A percentile compares a stretch with the other conserved stretches of the same genome.
phyloP scores from a whole-genome alignment of 2,329 filamentous ascomycete species.

The Aspergillus arachidicola region DNA sequence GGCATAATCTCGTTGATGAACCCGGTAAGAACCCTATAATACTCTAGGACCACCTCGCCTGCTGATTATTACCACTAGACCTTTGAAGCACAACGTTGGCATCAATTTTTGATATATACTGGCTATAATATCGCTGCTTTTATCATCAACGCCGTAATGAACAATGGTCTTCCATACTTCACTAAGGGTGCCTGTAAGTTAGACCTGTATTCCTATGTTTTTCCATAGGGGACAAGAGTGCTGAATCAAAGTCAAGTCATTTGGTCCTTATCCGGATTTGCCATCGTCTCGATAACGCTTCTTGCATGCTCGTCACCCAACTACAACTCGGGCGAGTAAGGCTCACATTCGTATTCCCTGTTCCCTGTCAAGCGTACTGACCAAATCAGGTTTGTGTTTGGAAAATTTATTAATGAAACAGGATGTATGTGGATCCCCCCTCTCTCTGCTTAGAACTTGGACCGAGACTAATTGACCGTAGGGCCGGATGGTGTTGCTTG shows the following conservation, averaged over 20 bases:
- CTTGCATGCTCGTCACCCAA: slow-evolving; percentile 67
- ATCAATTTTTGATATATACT: slow-evolving; percentile 74
- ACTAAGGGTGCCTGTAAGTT: slow-evolving; percentile 63
- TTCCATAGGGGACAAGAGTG: neutral
- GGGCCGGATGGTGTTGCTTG: slow-evolving; percentile 64
- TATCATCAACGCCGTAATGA: slow-evolving; percentile 66
- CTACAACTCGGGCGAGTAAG: slow-evolving; percentile 65
- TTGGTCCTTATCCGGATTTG: slow-evolving; percentile 71
- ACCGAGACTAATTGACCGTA: slow-evolving; percentile 21
- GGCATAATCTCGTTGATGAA: slow-evolving; percentile 66
- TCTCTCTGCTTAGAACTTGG: neutral
- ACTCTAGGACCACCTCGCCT: neutral
- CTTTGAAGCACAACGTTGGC: slow-evolving; percentile 65
- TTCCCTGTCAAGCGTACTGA: slow-evolving; percentile 11
- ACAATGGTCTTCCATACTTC: slow-evolving; percentile 62
- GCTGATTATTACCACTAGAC: slow-evolving; percentile 16
- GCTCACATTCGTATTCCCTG: neutral
- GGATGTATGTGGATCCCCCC: slow-evolving; percentile 51
- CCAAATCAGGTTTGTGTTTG: slow-evolving; percentile 53
- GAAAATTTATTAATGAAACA: slow-evolving; percentile 67
- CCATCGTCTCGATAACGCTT: slow-evolving; percentile 70
- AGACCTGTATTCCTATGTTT: neutral
- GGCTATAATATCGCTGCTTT: slow-evolving; percentile 64
- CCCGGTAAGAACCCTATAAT: slow-evolving; percentile 36
- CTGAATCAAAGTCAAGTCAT: slow-evolving; percentile 46